These are phyloP conservation scores for Aspergillus fijiensis DNA, from an alignment of 2,329 filamentous ascomycete species.

Conservation along the genomic window DNA sequence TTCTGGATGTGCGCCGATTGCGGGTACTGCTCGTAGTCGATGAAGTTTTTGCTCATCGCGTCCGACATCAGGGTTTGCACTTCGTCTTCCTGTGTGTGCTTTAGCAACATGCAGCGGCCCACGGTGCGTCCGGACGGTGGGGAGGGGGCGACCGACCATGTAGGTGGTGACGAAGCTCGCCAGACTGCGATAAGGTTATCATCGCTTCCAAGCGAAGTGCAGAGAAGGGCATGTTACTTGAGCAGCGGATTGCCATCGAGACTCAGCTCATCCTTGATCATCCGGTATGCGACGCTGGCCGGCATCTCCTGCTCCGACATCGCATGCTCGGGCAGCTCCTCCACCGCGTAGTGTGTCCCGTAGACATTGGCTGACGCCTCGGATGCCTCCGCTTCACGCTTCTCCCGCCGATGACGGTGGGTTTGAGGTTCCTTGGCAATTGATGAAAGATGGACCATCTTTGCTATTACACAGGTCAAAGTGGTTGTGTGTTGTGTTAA, in stretches of 20 bases:
- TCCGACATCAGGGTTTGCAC: slow-evolving; percentile 65
- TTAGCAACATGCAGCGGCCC: not conserved
- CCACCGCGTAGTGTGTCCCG: slow-evolving; percentile 76
- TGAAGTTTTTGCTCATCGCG: slow-evolving; percentile 69
- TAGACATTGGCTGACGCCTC: slow-evolving; percentile 67
- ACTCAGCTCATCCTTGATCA: slow-evolving; percentile 63
- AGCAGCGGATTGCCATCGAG: slow-evolving; percentile 66
- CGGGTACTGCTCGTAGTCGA: slow-evolving; percentile 68
- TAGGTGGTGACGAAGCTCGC: slow-evolving; percentile 68
- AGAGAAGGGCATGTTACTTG: slow-evolving; percentile 54
- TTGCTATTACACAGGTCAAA: too few relatives aligned
- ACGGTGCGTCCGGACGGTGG: too few relatives aligned
- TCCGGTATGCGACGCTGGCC: slow-evolving; percentile 65
- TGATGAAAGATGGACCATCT: slow-evolving; percentile 39
- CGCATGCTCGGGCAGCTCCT: slow-evolving; percentile 75
- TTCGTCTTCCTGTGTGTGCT: slow-evolving; percentile 51
- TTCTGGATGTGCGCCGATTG: slow-evolving; percentile 62
- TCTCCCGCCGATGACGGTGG: slow-evolving; percentile 20
- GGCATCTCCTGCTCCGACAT: slow-evolving; percentile 91
- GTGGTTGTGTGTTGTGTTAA: not conserved
- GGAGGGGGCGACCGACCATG: slow-evolving; percentile 44
- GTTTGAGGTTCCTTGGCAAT: slow-evolving; percentile 31
- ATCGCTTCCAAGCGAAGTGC: not conserved
- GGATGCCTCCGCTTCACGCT: slow-evolving; percentile 20
- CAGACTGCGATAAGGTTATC: slow-evolving; percentile 4